Conservation (phyloP, 768 basidiomycete genomes). For the Tricholomella constricta region DNA sequence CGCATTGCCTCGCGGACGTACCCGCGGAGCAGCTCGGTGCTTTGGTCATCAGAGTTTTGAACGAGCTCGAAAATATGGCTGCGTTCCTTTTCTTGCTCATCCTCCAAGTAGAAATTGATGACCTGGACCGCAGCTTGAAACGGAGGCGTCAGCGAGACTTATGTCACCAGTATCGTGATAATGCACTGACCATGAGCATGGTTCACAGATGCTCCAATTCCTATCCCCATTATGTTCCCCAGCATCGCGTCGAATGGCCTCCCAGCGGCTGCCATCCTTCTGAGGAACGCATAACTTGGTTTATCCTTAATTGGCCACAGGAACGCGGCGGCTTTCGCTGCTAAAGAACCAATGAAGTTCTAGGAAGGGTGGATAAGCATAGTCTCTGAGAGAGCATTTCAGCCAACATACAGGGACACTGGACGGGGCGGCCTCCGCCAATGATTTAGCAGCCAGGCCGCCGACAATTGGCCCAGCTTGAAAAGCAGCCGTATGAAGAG, state of each 20-base stretch:
- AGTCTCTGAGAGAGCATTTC: not conserved
- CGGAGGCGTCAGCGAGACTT: not conserved
- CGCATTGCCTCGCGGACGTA: slow-evolving; percentile 57
- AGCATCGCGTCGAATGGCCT: slow-evolving; percentile 44
- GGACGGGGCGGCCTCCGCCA: slow-evolving; percentile 26
- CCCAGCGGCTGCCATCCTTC: slow-evolving; percentile 34
- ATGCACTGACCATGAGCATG: slow-evolving; percentile 40
- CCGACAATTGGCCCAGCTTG: slow-evolving; percentile 32
- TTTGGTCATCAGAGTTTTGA: slow-evolving; percentile 30
- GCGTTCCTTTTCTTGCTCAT: slow-evolving; percentile 38
- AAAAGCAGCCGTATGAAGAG: slow-evolving; percentile 28
- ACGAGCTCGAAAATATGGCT: slow-evolving; percentile 39
- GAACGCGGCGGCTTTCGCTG: slow-evolving; percentile 3
- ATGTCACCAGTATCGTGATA: not conserved
- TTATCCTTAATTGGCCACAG: slow-evolving; percentile 25
- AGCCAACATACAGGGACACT: slow-evolving; percentile 26
- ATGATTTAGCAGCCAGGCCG: slow-evolving; percentile 32
- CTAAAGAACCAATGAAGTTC: slow-evolving; percentile 10
- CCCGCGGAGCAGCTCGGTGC: slow-evolving; percentile 40
- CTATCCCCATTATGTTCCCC: slow-evolving; percentile 46
- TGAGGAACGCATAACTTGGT: slow-evolving; percentile 41
- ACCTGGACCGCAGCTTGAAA: slow-evolving; percentile 43
- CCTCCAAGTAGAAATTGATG: slow-evolving; percentile 55
- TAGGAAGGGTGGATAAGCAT: not conserved
- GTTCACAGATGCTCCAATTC: slow-evolving; percentile 48